Conservation (phyloP, 371 early-diverging fungal species). For the Vairimorpha ceranae region DNA sequence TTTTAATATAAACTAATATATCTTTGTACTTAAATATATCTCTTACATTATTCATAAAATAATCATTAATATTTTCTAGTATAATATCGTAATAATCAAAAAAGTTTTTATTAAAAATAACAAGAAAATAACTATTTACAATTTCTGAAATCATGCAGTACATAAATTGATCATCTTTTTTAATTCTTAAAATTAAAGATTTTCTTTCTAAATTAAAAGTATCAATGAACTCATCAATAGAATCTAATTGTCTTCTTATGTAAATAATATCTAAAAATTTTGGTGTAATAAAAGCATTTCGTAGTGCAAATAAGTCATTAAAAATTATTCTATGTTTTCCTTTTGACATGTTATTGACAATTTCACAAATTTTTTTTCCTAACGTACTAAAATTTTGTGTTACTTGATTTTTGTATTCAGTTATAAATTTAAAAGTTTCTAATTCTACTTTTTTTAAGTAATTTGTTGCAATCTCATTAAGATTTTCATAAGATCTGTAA, state of each 20-base stretch:
- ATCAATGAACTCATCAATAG: neutral
- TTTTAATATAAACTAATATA: slow-evolving; percentile 14
- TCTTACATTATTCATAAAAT: neutral
- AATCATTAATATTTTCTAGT: neutral
- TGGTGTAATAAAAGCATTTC: neutral
- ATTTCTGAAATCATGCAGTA: slow-evolving; percentile 8
- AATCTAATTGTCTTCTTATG: neutral
- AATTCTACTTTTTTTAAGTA: neutral
- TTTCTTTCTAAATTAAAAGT: slow-evolving; percentile 18
- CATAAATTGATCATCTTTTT: neutral
- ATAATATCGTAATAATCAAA: neutral
- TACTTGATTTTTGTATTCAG: neutral
- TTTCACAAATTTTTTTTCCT: slow-evolving; percentile 8
- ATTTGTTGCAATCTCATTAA: slow-evolving; percentile 4
- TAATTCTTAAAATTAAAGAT: neutral
- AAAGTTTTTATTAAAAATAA: neutral
- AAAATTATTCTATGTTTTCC: neutral
- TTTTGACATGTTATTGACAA: neutral
- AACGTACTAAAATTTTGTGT: neutral
- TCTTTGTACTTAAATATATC: slow-evolving; percentile 2
- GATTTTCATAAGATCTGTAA: slow-evolving; percentile 13
- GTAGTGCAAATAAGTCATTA: neutral
- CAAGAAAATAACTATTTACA: slow-evolving; percentile 24
- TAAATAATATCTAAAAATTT: slow-evolving; percentile 8
- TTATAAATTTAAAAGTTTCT: slow-evolving; percentile 8